phyloP scores from a whole-genome alignment of 2,329 filamentous ascomycete species.

The Fusarium foetens region DNA sequence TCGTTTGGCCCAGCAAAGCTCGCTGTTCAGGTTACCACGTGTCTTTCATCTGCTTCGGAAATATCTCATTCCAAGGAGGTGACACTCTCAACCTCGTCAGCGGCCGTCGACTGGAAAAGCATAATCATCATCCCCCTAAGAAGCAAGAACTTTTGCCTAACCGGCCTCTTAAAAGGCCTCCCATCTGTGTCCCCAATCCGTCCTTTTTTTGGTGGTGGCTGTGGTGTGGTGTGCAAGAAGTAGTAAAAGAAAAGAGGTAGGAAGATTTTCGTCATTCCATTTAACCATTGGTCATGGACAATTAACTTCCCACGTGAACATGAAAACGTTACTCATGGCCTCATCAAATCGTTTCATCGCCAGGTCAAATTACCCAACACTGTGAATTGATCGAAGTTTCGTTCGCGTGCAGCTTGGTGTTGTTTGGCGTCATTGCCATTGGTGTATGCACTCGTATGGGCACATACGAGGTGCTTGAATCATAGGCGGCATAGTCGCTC shows the following conservation, averaged over 20 bases:
- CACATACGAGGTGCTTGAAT: constrained; percentile 51
- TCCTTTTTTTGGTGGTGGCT: constrained; percentile 35
- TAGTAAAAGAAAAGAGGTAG: constrained; percentile 21
- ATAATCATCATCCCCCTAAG: constrained; percentile 29
- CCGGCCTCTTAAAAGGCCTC: constrained; percentile 12
- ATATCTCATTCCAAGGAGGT: constrained; percentile 40
- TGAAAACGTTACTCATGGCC: constrained; percentile 43
- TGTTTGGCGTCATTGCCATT: constrained; percentile 35
- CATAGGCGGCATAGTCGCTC: constrained; percentile 48
- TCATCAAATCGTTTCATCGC: constrained; percentile 44
- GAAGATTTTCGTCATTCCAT: constrained; percentile 25
- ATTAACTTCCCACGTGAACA: constrained; percentile 29
- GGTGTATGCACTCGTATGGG: constrained; percentile 45
- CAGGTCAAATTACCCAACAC: constrained; percentile 38
- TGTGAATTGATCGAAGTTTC: constrained; percentile 37
- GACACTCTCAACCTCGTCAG: constrained; percentile 32
- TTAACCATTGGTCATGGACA: constrained; percentile 32
- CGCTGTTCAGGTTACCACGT: constrained; percentile 17
- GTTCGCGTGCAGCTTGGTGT: constrained; percentile 38
- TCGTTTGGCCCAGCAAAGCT: constrained; percentile 37
- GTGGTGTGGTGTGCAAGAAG: constrained; percentile 29
- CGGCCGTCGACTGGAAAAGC: constrained; percentile 36
- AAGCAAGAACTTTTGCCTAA: constrained; percentile 41
- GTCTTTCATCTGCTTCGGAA: constrained; percentile 34
- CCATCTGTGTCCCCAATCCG: constrained; percentile 22